A percentile compares a stretch with the other conserved stretches of the same genome.
These are phyloP conservation scores for Metrosideros polymorpha DNA, from an alignment of 441 rosid genomes.

Conservation along the genomic window DNA sequence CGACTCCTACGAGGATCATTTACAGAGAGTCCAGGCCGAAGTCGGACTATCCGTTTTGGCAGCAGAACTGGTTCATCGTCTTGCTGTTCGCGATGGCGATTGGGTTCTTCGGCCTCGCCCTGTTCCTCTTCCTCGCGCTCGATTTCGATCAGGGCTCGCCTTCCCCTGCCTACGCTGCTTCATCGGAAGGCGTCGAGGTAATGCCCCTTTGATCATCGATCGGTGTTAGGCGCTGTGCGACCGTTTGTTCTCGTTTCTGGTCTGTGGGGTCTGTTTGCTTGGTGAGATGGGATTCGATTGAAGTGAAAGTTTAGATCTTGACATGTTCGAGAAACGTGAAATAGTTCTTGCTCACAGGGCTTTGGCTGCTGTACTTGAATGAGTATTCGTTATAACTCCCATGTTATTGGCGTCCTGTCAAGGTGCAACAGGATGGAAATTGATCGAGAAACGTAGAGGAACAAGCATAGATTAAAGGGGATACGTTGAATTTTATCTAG, in stretches of 20 bases:
- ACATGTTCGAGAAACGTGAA: background rate
- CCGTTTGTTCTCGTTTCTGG: background rate
- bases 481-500: background rate
- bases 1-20: slow-evolving; percentile 24
- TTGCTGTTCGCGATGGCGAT: slow-evolving; percentile 66
- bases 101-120: slow-evolving; percentile 55
- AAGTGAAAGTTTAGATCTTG: background rate
- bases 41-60: slow-evolving; percentile 55
- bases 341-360: background rate
- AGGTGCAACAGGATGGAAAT: background rate
- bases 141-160: slow-evolving; percentile 40
- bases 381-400: background rate
- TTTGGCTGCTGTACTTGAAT: background rate
- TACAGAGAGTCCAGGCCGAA: slow-evolving; percentile 12
- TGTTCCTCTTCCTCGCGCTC: slow-evolving; percentile 60
- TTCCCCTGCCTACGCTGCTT: slow-evolving; percentile 7
- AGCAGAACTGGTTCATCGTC: slow-evolving; percentile 75
- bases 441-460: background rate
- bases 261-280: background rate
- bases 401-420: background rate
- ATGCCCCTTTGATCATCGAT: background rate
- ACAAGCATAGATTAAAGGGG: background rate
- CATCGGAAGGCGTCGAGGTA: slow-evolving; percentile 67
- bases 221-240: too few species aligned
- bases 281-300: background rate